phyloP scores from a whole-genome alignment of 305 asterid genomes.

The Fraxinus ornus region DNA sequence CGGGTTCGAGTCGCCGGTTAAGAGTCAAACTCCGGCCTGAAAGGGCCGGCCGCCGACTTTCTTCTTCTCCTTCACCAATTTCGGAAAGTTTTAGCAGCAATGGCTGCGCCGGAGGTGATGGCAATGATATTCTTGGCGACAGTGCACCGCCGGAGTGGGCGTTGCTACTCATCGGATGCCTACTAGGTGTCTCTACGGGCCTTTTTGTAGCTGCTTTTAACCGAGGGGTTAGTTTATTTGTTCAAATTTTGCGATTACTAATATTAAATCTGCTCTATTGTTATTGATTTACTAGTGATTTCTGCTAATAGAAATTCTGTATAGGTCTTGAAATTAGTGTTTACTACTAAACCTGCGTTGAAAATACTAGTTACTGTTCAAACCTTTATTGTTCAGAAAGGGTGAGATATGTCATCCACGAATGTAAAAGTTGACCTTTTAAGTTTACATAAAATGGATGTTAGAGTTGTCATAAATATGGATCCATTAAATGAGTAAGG shows the following conservation, averaged over 20 bases:
- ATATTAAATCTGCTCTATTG: background rate
- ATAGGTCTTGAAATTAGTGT: background rate
- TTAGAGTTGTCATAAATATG: background rate
- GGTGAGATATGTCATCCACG: background rate
- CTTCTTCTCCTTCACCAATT: conserved; percentile 38
- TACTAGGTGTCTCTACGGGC: conserved; percentile 94
- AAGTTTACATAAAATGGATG: background rate
- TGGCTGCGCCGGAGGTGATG: conserved; percentile 34
- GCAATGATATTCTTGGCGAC: conserved; percentile 69
- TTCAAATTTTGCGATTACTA: background rate
- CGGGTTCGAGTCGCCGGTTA: conserved; percentile 69
- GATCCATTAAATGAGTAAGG: background rate
- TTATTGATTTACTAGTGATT: background rate
- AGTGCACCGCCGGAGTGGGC: conserved; percentile 99
- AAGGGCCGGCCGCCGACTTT: conserved; percentile 35
- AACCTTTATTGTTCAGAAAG: background rate
- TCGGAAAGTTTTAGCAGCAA: conserved; percentile 39
- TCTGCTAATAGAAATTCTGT: background rate
- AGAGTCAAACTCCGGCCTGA: conserved; percentile 46
- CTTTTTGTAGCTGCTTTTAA: conserved; percentile 86
- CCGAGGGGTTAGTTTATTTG: conserved; percentile 69
- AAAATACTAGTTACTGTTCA: background rate
- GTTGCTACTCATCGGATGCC: conserved; percentile 81
- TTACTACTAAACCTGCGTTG: background rate
- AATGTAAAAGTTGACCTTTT: background rate